Conservation (phyloP, 306 rosid species). For the Glycyrrhiza uralensis region DNA sequence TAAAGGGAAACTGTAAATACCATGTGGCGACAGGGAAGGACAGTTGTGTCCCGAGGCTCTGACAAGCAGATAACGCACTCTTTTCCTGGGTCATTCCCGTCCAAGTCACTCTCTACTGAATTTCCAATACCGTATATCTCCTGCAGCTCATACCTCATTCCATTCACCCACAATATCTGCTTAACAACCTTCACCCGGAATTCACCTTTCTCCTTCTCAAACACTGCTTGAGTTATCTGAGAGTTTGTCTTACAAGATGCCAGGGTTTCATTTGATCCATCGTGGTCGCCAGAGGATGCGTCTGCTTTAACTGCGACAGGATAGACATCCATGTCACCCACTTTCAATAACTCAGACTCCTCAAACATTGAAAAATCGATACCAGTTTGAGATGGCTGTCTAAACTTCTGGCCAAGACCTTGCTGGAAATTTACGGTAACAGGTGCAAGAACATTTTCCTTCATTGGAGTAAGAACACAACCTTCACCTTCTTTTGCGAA, state of each 20-base stretch:
- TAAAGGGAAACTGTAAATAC: slow-evolving; percentile 43
- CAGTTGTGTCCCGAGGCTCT: slow-evolving; percentile 92
- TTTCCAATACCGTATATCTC: slow-evolving; percentile 96
- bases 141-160: slow-evolving; percentile 85
- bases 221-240: slow-evolving; percentile 88
- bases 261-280: slow-evolving; percentile 58
- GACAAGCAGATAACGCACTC: slow-evolving; percentile 98
- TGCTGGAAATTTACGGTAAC: slow-evolving; percentile 66
- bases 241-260: slow-evolving; percentile 48
- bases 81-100: slow-evolving; percentile 87
- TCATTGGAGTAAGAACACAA: slow-evolving; percentile 63
- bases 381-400: slow-evolving; percentile 76
- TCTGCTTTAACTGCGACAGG: slow-evolving; percentile 91
- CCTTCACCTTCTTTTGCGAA: slow-evolving; percentile 90
- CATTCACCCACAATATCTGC: slow-evolving; percentile 91
- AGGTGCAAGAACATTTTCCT: slow-evolving; percentile 58
- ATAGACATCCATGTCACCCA: slow-evolving; percentile 55
- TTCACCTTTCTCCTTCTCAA: slow-evolving; percentile 88
- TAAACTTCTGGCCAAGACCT: slow-evolving; percentile 96
- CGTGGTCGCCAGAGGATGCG: slow-evolving; percentile 40
- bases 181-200: slow-evolving; percentile 72
- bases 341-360: slow-evolving; percentile 65
- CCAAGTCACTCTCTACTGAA: slow-evolving; percentile 78
- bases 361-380: slow-evolving; percentile 64
- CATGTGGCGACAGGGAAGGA: slow-evolving; percentile 99